These are phyloP conservation scores for Neonectria sp. DNA, from an alignment of 2,329 filamentous ascomycete genomes.

Conservation along the genomic window DNA sequence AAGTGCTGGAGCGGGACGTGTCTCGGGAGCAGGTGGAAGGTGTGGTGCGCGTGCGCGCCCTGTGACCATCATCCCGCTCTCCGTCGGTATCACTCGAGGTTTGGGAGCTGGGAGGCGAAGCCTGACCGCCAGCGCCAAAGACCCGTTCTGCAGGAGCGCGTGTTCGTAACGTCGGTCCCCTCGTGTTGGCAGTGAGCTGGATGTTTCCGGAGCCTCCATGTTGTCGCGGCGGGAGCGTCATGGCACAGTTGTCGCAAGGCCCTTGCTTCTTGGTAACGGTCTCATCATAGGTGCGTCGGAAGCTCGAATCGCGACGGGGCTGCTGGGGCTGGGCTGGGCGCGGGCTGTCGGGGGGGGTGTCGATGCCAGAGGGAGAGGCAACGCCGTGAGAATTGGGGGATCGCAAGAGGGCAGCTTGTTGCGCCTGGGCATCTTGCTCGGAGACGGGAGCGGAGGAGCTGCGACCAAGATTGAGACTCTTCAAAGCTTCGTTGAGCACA, in stretches of 20 bases:
- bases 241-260: constrained; percentile 78
- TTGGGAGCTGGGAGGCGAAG: constrained; percentile 68
- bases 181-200: constrained; percentile 55
- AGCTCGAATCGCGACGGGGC: constrained; percentile 70
- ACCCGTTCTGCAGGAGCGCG: constrained; percentile 73
- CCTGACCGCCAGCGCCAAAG: constrained; percentile 62
- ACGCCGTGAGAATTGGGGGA: constrained; percentile 54
- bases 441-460: constrained; percentile 61
- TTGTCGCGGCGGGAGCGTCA: constrained; percentile 69
- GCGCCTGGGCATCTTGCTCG: constrained; percentile 61
- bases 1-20: constrained; percentile 69
- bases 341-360: constrained; percentile 73
- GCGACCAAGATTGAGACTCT: constrained; percentile 63
- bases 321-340: constrained; percentile 57
- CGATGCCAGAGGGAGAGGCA: constrained; percentile 60
- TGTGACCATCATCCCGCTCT: constrained; percentile 61
- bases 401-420: constrained; percentile 60
- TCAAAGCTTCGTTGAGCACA: constrained; percentile 63
- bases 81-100: constrained; percentile 67
- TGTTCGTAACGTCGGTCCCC: constrained; percentile 72
- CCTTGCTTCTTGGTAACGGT: constrained; percentile 75
- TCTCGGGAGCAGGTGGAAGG: constrained; percentile 60
- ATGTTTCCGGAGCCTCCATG: constrained; percentile 44
- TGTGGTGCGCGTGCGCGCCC: constrained; percentile 58
- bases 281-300: constrained; percentile 75